These are phyloP conservation scores for Lotus japonicus DNA, from an alignment of 306 rosid species.

Conservation along the genomic window DNA sequence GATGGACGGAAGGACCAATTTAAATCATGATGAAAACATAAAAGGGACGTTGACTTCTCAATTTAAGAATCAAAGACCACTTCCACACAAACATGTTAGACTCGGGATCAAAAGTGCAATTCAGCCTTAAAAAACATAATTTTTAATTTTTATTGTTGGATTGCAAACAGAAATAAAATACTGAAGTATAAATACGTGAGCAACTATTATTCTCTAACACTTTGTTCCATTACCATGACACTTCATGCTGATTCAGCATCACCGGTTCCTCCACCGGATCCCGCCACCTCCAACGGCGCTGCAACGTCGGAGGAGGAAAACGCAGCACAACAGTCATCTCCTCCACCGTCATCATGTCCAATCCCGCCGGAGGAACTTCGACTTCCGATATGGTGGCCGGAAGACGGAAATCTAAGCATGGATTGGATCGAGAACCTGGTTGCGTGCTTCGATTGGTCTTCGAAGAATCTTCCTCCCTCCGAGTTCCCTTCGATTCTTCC, in stretches of 20 bases:
- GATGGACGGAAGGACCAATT: too few relatives aligned
- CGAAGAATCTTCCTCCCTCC: constrained; percentile 48
- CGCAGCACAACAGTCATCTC: too few relatives aligned
- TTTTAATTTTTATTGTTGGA: too few relatives aligned
- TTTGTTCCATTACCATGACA: constrained; percentile 22
- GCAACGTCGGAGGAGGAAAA: not conserved
- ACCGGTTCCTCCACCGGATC: constrained; percentile 17
- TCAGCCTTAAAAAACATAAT: too few relatives aligned
- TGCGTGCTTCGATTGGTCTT: constrained; percentile 64
- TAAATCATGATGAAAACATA: too few relatives aligned
- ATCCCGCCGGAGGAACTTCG: constrained; percentile 26
- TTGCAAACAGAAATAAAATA: too few relatives aligned
- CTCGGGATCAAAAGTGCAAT: too few relatives aligned
- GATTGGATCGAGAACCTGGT: constrained; percentile 58
- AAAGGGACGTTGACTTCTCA: too few relatives aligned
- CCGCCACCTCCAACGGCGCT: constrained; percentile 4
- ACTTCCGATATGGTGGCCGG: constrained; percentile 61
- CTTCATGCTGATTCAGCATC: constrained; percentile 22
- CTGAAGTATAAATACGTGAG: not conserved
- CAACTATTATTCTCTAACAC: not conserved
- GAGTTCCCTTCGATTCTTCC: constrained; percentile 55
- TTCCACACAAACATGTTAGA: too few relatives aligned
- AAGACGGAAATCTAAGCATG: constrained; percentile 36
- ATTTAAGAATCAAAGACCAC: too few relatives aligned
- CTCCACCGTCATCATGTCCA: not conserved